Base-by-base conservation (phyloP, 495 filamentous ascomycete genomes). In the Daldinia vernicosa region DNA sequence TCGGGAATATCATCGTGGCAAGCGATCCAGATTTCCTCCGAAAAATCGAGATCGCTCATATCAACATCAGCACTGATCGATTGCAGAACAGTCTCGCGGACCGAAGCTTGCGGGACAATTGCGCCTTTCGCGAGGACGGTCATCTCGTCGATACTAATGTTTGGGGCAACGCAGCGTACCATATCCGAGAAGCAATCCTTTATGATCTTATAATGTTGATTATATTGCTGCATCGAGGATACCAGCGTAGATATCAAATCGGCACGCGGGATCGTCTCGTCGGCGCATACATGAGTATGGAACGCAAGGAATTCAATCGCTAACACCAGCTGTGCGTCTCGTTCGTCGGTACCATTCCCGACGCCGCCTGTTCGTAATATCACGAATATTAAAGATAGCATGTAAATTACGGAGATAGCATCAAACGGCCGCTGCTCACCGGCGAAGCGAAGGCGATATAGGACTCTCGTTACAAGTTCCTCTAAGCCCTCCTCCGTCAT, bases 401-500 rank as follows among this genome's bases (percentile, higher is more conserved):
- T 86, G 72, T 98, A 99, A 56, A 90, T 91, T 22, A 98, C 82
- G 1, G 95, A 93, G 4, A 94, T 88, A 2, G 85, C 84, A 75
- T 98, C 96, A 66, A 98, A 93, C 3, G 94, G 93, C 2, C 93
- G 88, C 76, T 98, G 95, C 76, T 97, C 95, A 12, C 92, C 92
- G 60, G 93, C 85, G 76, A 97, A 96, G 19, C 94, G 91, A 51
- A 99, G 80, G 33, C 94, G 90, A 78, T 98, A 98, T 14, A 99
- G 83, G 7, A 98, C 88, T 78, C 95, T 88, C 17, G 95, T 98
- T 12, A 96, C 85, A 4, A 97, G 88, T 53, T 95, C 91, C 65
- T 92, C 92, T 53, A 98, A 82, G 35, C 91, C 89, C 78, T 98
- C 95, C 63, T 91, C 81, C 61, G 90, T 84, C 67, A 94, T 80